These are phyloP conservation scores for Favolaschia claudopus DNA, from an alignment of 768 basidiomycete genomes.

Conservation along the genomic window DNA sequence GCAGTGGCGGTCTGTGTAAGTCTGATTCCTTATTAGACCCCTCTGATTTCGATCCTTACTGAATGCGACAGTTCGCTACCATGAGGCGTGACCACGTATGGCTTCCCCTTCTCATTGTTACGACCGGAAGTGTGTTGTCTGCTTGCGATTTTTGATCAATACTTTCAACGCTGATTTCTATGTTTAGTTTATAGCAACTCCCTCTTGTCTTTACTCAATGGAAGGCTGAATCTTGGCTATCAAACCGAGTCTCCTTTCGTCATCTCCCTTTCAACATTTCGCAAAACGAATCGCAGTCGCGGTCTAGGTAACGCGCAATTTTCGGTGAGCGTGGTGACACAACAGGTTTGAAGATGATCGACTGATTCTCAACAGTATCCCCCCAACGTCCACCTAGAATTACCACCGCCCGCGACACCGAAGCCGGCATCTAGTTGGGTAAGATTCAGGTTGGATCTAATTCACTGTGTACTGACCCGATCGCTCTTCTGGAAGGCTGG, in stretches of 20 bases:
- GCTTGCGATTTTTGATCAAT: not conserved
- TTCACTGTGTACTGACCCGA: no score
- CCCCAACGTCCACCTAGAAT: not conserved
- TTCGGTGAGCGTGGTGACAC: constrained; percentile 5
- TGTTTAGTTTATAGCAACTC: constrained; percentile 24
- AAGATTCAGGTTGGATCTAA: not conserved
- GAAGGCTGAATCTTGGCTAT: constrained; percentile 19
- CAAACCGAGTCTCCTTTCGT: constrained; percentile 20
- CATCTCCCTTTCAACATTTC: constrained; percentile 17
- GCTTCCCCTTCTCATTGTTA: constrained; percentile 18
- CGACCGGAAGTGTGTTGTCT: constrained; percentile 16
- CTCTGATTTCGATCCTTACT: not conserved
- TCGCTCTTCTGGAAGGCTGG: no score
- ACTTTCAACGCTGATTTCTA: not conserved
- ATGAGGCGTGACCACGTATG: constrained; percentile 22
- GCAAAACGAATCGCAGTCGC: not conserved
- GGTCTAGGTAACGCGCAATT: not conserved
- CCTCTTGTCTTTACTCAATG: constrained; percentile 23
- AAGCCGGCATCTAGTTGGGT: constrained; percentile 2
- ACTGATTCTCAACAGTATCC: constrained; percentile 18
- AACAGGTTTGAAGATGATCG: not conserved
- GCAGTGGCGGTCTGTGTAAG: constrained; percentile 11
- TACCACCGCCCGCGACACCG: not conserved
- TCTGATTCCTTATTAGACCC: not conserved
- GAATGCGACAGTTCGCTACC: constrained; percentile 5